Evolutionary conservation across 2,329 filamentous ascomycete genomes (phyloP), one percentile per base, ranked within the genome.

Genomic region (Knufia fluminis): DNA sequence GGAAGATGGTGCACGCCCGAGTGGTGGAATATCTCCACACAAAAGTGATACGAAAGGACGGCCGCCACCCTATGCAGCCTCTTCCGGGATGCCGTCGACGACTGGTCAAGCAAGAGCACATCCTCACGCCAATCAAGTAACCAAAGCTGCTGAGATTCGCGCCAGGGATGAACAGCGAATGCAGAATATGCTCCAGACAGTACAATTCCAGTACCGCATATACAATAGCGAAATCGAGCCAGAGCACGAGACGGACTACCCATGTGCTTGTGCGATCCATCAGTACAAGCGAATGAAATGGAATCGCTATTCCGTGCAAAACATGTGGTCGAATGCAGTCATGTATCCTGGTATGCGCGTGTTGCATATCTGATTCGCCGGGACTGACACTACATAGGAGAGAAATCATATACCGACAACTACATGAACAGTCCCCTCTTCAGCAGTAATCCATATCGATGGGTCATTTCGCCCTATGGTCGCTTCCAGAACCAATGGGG

Each of bases 151-250:
- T n/a, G 31, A 32, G 8, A n/a, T 32, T 32, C 31, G 31, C 8
- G 31, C 31, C 8, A 32, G 31, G n/a, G 31, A 32, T 32, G 31
- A 70, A 65, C 67, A 71, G 64, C 59, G 69, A 28, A 72, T 73
- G 67, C 68, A 72, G 49, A 64, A 68, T 39, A 33, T 57, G 17
- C 59, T 73, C 3, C 69, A 70, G 48, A 61, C 41, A n/a, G 52
- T 73, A 3, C 71, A 73, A 48, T 59, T 59, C 10, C 48, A 60
- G 28, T 66, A 66, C 55, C 48, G 55, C 10, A 71, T 73, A 36
- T 74, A 68, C 59, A 73, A 73, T 53, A 61, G 59, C 43, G 71
- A 73, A 44, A 67, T 73, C 36, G 71, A 73, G 53, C 71, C 71
- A 8, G 70, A 73, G 48, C 70, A 73, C 52, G 68, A 72, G 7